Conservation (phyloP, 2,329 filamentous ascomycete genomes). For the Pseudocercospora ulei region DNA sequence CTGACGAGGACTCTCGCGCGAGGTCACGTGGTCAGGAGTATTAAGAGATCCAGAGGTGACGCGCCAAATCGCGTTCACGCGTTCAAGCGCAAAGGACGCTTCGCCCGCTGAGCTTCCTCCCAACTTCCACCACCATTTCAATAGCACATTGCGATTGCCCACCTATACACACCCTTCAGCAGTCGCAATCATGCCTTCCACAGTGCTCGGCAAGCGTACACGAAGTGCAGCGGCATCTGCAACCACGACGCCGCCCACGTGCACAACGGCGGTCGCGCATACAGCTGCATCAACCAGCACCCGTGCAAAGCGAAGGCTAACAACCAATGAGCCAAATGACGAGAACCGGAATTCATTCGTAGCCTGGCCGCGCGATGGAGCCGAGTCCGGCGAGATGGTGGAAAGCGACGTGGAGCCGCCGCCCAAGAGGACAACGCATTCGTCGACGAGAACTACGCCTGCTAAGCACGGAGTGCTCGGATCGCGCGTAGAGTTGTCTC, state of each 20-base stretch:
- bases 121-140: not conserved
- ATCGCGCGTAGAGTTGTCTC: slow-evolving; percentile 38
- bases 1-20: too few relatives aligned
- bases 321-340: slow-evolving; percentile 49
- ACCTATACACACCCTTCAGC: not conserved
- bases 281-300: slow-evolving; percentile 24
- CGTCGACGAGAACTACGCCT: slow-evolving; percentile 35
- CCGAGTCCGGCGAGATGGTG: slow-evolving; percentile 39
- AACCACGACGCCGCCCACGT: slow-evolving; percentile 32
- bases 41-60: too few relatives aligned
- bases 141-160: slow-evolving; percentile 6
- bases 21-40: too few relatives aligned
- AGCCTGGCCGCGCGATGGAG: slow-evolving; percentile 35
- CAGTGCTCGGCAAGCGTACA: slow-evolving; percentile 43
- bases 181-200: slow-evolving; percentile 30
- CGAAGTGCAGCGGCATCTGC: slow-evolving; percentile 34
- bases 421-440: slow-evolving; percentile 33
- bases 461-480: slow-evolving; percentile 43
- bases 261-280: slow-evolving; percentile 11
- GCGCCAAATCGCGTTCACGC: too few relatives aligned
- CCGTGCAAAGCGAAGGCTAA: slow-evolving; percentile 39
- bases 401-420: slow-evolving; percentile 31
- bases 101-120: too few relatives aligned
- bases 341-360: slow-evolving; percentile 57
- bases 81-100: too few relatives aligned